Evolutionary conservation across 805 yeast species (phyloP).

Genomic region (Saturnispora bothae): DNA sequence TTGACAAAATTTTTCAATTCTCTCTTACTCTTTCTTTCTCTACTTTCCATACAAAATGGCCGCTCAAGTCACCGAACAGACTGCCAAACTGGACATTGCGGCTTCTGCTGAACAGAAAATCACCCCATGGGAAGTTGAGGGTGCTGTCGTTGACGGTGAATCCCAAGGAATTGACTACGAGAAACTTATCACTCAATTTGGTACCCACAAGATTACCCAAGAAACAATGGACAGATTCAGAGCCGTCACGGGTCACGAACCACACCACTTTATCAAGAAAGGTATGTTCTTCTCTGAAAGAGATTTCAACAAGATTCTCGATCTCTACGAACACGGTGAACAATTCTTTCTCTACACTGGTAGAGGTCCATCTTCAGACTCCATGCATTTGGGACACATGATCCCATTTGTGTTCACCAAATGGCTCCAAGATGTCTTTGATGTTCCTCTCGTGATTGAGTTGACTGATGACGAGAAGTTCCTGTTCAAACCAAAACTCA

Average conservation of each 20-base stretch:
- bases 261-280: slow-evolving; percentile 82
- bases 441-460: slow-evolving; percentile 88
- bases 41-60: slow-evolving; percentile 7
- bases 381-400: slow-evolving; percentile 96
- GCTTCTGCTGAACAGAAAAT: slow-evolving; percentile 44
- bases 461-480: slow-evolving; percentile 96
- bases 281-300: slow-evolving; percentile 92
- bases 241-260: slow-evolving; percentile 76
- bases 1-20: background rate
- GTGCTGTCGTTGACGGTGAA: slow-evolving; percentile 92
- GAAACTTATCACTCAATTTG: slow-evolving; percentile 76
- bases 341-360: slow-evolving; percentile 95
- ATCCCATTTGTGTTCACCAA: slow-evolving; percentile 91
- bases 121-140: slow-evolving; percentile 99
- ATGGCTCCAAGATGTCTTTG: slow-evolving; percentile 97
- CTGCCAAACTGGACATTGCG: slow-evolving; percentile 16
- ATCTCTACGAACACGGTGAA: slow-evolving; percentile 86
- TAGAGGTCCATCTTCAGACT: slow-evolving; percentile 90
- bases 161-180: slow-evolving; percentile 89
- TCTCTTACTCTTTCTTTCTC: background rate
- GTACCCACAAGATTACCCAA: slow-evolving; percentile 60
- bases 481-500: slow-evolving; percentile 81
- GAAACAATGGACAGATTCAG: slow-evolving; percentile 71
- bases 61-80: slow-evolving; percentile 11
- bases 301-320: slow-evolving; percentile 68